Evolutionary conservation across 2,329 filamentous ascomycete genomes (phyloP).

Genomic region (Phialophora tarda): DNA sequence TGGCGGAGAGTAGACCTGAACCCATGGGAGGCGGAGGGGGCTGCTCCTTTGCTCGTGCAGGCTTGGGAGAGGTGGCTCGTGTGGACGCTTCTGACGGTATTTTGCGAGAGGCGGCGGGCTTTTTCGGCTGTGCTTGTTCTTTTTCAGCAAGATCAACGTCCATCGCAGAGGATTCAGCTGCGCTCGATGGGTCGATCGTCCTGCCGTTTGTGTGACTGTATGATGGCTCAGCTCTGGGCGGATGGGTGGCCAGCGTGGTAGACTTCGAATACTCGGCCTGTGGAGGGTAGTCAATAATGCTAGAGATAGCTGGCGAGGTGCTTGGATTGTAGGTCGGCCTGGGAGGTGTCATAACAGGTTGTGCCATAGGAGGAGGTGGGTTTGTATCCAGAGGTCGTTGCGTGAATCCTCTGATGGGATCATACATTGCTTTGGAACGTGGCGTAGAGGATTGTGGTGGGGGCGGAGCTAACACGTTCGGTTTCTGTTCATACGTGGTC

Average conservation of each 20-base stretch:
- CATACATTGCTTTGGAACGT: conserved; percentile 69
- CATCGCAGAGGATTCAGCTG: conserved; percentile 29
- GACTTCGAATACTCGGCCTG: conserved; percentile 26
- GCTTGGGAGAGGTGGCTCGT: conserved; percentile 61
- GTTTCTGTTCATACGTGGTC: conserved; percentile 51
- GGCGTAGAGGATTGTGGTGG: conserved; percentile 37
- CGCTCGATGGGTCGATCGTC: conserved; percentile 31
- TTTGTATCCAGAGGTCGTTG: conserved; percentile 53
- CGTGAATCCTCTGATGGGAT: conserved; percentile 76
- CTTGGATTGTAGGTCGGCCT: conserved; percentile 70
- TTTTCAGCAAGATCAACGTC: conserved; percentile 35
- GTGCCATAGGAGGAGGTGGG: conserved; percentile 66
- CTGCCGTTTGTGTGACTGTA: conserved; percentile 47
- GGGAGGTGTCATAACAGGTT: conserved; percentile 54
- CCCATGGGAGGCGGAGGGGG: conserved; percentile 65
- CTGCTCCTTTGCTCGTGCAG: conserved; percentile 60
- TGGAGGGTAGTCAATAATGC: conserved; percentile 74
- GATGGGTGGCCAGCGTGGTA: conserved; percentile 35
- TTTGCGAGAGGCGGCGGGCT: conserved; percentile 51
- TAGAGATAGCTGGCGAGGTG: conserved; percentile 88
- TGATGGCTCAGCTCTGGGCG: conserved; percentile 37
- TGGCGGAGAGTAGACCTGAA: conserved; percentile 68
- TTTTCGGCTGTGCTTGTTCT: conserved; percentile 42
- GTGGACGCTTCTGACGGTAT: conserved; percentile 57
- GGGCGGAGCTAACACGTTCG: conserved; percentile 43